Base-by-base conservation (phyloP, 768 basidiomycete species). In the Lactarius quietus region DNA sequence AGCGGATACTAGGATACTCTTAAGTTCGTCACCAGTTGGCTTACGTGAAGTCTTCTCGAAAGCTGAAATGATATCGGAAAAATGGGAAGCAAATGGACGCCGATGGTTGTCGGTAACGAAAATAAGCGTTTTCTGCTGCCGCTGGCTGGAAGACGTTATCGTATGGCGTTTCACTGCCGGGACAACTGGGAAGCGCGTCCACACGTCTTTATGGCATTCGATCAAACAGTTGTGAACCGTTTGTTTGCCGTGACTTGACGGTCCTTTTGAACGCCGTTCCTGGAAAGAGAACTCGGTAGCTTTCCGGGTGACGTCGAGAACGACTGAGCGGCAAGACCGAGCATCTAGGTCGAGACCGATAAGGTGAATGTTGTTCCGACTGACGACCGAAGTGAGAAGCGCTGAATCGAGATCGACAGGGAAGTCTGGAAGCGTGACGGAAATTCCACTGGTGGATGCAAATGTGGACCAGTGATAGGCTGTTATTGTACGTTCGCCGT, bases 401-500 rank as follows among this genome's bases (percentile, higher is more conserved):
- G 75, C 69, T 5, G 69, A 68, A 2, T 73, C 69, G 6, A 67
- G 59, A 10, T 61, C 59, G 28, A 65, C 36, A 6, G 69, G 64
- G 14, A 75, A 67, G 0, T 70, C 67, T 0, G 73, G 75, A 10
- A 82, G 61, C 14, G 75, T 66, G 1, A 84, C 69, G 0, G 53
- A 23, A 26, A 80, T 81, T 18, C 84, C 85, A 12, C 75, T 70
- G 0, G 78, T 75, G 0, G 82, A 80, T 2, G 85, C 86, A 63
- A 87, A 85, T 0, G 83, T 83, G 5, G 73, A 75, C 83, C 82
- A 85, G 68, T 86, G 87, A 65, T 82, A 85, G 0, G 81, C 80
- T 2, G 73, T 77, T 2, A 82, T 39, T 51, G 59, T 51, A 10
- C 31, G 28, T 8, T 18, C 17, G 0, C 48, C 55, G 9, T 66